Percentiles rank a stretch among this genome's conserved stretches.
These are phyloP conservation scores for Solanum chacoense DNA, from an alignment of 305 asterid species.

Conservation along the genomic window DNA sequence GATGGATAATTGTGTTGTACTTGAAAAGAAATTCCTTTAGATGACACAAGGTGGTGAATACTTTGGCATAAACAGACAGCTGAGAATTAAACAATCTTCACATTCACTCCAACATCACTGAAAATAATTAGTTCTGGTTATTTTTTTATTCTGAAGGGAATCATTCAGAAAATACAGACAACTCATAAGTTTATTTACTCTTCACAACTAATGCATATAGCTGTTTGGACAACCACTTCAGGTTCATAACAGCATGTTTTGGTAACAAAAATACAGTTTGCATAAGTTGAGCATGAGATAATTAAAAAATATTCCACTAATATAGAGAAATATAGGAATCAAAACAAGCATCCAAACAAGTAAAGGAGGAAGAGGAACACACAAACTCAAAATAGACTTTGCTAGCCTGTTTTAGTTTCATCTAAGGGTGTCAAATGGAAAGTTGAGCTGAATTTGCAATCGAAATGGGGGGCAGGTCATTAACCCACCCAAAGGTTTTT, in stretches of 20 bases:
- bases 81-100: no score
- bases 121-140: no score
- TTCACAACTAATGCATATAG: neutral
- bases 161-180: neutral
- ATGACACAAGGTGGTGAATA: no score
- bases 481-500: neutral
- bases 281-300: neutral
- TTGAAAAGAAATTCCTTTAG: no score
- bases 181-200: neutral
- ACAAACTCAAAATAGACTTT: neutral
- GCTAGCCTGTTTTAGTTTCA: neutral
- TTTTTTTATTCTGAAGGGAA: neutral
- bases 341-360: neutral
- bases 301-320: neutral
- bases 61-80: no score
- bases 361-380: neutral
- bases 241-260: neutral
- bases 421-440: neutral
- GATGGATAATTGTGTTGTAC: no score
- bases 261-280: neutral
- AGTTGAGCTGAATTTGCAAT: neutral
- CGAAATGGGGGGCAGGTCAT: neutral
- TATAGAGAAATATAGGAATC: neutral
- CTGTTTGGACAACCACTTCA: neutral
- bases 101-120: no score